A percentile compares a stretch with the other conserved stretches of the same genome.
Conservation (phyloP, 2,329 filamentous ascomycete species). For the Rhynchosporium secalis region DNA sequence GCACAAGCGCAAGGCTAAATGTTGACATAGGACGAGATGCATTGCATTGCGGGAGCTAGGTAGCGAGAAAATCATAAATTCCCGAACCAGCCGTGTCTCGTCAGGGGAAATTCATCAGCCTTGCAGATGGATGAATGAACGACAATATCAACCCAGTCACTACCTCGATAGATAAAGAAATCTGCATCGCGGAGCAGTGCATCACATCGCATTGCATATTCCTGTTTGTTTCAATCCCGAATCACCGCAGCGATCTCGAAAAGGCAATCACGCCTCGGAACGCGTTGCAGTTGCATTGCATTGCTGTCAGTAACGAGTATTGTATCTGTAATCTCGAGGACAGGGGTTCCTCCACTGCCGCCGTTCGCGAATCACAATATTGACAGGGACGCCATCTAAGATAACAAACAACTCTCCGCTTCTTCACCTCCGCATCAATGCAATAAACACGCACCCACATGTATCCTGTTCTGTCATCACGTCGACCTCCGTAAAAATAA, state of each 20-base stretch:
- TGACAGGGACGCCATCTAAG: conserved; percentile 1
- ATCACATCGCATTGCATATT: too few relatives aligned
- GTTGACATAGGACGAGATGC: too few relatives aligned
- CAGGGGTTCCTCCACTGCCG: conserved; percentile 5
- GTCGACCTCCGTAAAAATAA: conserved; percentile 3
- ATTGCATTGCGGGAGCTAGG: too few relatives aligned
- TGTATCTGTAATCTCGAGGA: conserved; percentile 4
- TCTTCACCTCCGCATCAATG: background rate
- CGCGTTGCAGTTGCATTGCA: background rate
- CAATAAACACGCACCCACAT: conserved; percentile 4
- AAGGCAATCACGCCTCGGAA: background rate
- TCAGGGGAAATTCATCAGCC: too few relatives aligned
- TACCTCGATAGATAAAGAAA: background rate
- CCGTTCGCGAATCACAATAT: conserved; percentile 14
- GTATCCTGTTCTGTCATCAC: conserved; percentile 12
- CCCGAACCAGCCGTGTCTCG: too few relatives aligned
- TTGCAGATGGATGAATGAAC: too few relatives aligned
- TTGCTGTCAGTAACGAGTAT: background rate
- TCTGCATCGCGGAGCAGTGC: too few relatives aligned
- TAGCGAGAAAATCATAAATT: too few relatives aligned
- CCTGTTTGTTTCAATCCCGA: too few relatives aligned
- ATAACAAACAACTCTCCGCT: background rate
- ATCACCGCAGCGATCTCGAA: background rate
- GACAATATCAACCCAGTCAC: too few relatives aligned
- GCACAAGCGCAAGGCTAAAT: too few relatives aligned